These are phyloP conservation scores for Plectosphaerella cucumerina DNA, from an alignment of 2,329 filamentous ascomycete species.

Conservation along the genomic window DNA sequence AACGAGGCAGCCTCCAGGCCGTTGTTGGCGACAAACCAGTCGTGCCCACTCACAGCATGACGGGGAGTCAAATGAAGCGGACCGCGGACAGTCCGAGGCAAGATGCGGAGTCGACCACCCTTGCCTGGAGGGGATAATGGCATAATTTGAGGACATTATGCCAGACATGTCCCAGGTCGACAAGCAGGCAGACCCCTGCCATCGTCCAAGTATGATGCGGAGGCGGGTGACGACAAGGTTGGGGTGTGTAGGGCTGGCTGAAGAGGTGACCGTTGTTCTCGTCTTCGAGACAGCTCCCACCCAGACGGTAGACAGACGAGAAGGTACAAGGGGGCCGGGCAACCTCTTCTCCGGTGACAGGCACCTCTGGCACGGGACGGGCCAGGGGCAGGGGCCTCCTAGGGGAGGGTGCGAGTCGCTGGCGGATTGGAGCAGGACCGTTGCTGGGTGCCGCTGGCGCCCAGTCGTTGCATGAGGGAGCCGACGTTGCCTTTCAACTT, in stretches of 20 bases:
- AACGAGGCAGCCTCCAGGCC: not conserved
- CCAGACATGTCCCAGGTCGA: slow-evolving; percentile 43
- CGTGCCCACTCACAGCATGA: not conserved
- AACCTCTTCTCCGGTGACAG: no score
- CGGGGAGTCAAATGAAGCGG: not conserved
- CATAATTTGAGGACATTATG: slow-evolving; percentile 59
- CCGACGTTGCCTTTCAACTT: no score
- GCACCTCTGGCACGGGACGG: no score
- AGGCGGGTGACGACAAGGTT: slow-evolving; percentile 15
- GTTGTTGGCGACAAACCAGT: not conserved
- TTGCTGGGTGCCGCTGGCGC: no score
- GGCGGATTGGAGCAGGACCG: no score
- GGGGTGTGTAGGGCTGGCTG: slow-evolving; percentile 20
- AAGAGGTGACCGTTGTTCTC: no score
- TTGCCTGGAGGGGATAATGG: slow-evolving; percentile 45
- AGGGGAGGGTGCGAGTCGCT: no score
- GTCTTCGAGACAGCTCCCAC: no score
- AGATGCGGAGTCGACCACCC: slow-evolving; percentile 20
- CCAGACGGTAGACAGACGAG: no score
- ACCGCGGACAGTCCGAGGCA: slow-evolving; percentile 3
- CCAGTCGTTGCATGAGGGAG: no score
- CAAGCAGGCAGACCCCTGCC: slow-evolving; percentile 39
- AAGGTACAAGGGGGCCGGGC: no score
- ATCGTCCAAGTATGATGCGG: slow-evolving; percentile 34
- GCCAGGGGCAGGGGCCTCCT: no score